These are phyloP conservation scores for Acanthamoeba healyi DNA, from an alignment of 208 protist genomes.

Conservation along the genomic window DNA sequence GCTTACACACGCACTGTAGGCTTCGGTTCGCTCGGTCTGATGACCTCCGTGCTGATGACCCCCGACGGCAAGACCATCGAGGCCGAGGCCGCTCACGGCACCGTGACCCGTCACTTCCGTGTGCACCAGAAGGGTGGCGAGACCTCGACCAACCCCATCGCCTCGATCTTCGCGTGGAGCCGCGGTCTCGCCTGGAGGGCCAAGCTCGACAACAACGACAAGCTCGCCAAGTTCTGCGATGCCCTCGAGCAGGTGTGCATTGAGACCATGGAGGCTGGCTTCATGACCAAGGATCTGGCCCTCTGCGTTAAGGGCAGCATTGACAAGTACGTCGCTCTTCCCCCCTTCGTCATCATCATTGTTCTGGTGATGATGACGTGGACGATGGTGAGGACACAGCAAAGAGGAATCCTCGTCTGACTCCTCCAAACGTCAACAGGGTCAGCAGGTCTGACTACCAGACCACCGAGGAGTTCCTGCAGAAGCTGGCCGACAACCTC, in stretches of 20 bases:
- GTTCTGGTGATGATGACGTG: not conserved
- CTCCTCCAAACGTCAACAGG: not conserved
- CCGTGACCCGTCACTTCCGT: constrained; percentile 94
- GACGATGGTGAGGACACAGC: not conserved
- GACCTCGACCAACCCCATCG: constrained; percentile 97
- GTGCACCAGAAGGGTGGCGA: constrained; percentile 76
- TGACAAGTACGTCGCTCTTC: constrained; percentile 36
- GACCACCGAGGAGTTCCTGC: constrained; percentile 49
- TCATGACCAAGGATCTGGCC: constrained; percentile 99
- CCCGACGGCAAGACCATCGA: constrained; percentile 98
- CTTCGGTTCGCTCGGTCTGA: constrained; percentile 92
- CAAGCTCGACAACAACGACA: constrained; percentile 96
- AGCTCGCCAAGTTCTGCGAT: constrained; percentile 92
- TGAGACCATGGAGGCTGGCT: constrained; percentile 94
- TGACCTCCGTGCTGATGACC: constrained; percentile 98
- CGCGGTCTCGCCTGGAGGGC: constrained; percentile 96
- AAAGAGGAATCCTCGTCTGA: too few relatives aligned
- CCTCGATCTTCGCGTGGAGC: constrained; percentile 98
- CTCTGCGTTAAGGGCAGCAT: constrained; percentile 94
- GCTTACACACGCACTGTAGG: too few relatives aligned
- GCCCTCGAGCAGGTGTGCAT: constrained; percentile 94
- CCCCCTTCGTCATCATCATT: not conserved
- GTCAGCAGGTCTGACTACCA: constrained; percentile 13
- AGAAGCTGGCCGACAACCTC: constrained; percentile 48
- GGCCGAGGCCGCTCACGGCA: constrained; percentile 98